Base-by-base conservation (phyloP, 495 filamentous ascomycete species). In the Aspergillus cristatus region DNA sequence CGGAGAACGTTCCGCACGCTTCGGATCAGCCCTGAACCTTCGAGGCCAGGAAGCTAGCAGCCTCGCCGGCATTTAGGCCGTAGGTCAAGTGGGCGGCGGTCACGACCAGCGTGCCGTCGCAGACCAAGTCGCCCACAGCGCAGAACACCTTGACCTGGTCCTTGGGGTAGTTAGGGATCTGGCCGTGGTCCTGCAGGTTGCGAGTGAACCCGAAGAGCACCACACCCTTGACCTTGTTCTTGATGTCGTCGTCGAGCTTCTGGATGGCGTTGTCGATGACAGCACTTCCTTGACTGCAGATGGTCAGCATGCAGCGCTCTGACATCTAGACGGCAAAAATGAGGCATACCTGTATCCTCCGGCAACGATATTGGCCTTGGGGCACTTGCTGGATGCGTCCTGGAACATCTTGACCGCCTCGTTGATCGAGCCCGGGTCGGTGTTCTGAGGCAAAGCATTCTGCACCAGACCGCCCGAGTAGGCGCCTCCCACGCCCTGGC, bases 201-300 rank as follows among this genome's bases (percentile, higher is more conserved):
- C 72, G 67, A 28, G 75, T 76, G 50, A 74, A 74, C 2, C 75
- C 73, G 37, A 67, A 77, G 2, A 70, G 54, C 18, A 73, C 63
- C 2, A 71, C 71, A 6, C 68, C 71, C 28, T 61, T 66, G 42
- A 76, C 64, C 46, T 63, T 58, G 32, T 58, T 48, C 32, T 56
- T 50, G 20, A 70, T 54, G 11, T 43, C 42, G 1, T 54, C 43
- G 28, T 50, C 43, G 12, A 69, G 51, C 6, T 47, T 39, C 34
- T 71, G 55, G 29, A 74, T 50, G 8, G 72, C 62, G 32, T 59
- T 61, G 42, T 72, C 67, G 16, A 66, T 62, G 26, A 79, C 55
- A 14, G 74, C 72, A 3, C 71, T 68, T 14, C 75, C 75, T 55
- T 77, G 74, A 50, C 68, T 69, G 61, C 58, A n/a, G n/a, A n/a